phyloP scores from a whole-genome alignment of 176 grass and related monocot genomes.

The Coix lacrymajobi region DNA sequence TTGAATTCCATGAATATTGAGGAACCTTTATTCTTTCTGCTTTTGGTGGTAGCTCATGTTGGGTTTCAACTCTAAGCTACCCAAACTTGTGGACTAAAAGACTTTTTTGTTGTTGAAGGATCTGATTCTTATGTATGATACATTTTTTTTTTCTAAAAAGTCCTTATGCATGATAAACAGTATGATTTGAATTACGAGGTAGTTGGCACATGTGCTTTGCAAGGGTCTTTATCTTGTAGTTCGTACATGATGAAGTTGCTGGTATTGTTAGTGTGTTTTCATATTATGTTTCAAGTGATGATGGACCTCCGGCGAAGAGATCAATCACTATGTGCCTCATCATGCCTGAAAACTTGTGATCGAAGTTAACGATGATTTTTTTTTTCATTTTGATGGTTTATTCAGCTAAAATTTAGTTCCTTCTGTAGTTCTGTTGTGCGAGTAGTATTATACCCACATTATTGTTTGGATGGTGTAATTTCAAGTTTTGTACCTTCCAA shows the following conservation, averaged over 20 bases:
- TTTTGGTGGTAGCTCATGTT: background rate
- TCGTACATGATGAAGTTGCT: background rate
- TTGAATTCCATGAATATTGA: background rate
- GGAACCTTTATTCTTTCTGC: background rate
- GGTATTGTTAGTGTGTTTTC: background rate
- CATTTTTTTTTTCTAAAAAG: background rate
- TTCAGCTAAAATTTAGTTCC: background rate
- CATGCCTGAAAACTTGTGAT: background rate
- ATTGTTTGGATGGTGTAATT: background rate
- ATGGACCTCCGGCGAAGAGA: background rate
- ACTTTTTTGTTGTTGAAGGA: background rate
- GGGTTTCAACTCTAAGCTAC: background rate
- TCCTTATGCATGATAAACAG: background rate
- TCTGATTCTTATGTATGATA: background rate
- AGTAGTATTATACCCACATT: background rate
- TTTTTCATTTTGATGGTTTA: background rate
- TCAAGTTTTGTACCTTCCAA: background rate
- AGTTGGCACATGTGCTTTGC: background rate
- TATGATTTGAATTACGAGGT: background rate
- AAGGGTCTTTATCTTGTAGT: background rate
- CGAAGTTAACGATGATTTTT: background rate
- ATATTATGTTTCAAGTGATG: background rate
- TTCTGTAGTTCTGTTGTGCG: background rate
- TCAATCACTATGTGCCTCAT: background rate
- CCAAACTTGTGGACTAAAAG: background rate